These are phyloP conservation scores for Xerocomus nothofagi DNA, from an alignment of 1,284 basidiomycete genomes.

Conservation along the genomic window DNA sequence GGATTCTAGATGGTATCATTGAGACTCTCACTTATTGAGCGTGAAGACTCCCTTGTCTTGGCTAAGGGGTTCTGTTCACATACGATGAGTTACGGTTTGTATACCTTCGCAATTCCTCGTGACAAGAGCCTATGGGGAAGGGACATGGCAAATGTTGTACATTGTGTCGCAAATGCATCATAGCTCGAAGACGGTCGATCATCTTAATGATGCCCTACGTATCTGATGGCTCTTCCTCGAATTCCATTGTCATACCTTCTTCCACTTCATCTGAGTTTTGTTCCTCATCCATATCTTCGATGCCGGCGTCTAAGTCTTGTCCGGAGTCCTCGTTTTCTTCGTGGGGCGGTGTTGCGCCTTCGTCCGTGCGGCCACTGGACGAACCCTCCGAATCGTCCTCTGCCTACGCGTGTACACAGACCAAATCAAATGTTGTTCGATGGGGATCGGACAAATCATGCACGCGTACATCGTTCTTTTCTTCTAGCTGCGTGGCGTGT, in stretches of 20 bases:
- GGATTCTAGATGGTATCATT: slow-evolving; percentile 80
- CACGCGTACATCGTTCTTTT: slow-evolving; percentile 74
- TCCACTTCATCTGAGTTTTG: slow-evolving; percentile 31
- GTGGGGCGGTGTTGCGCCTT: slow-evolving; percentile 46
- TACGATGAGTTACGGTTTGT: not conserved
- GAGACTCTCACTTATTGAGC: slow-evolving; percentile 79
- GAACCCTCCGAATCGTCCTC: slow-evolving; percentile 44
- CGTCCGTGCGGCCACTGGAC: slow-evolving; percentile 39
- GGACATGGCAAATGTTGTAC: not conserved
- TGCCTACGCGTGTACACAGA: slow-evolving; percentile 34
- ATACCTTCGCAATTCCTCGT: slow-evolving; percentile 5
- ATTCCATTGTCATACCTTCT: slow-evolving; percentile 29
- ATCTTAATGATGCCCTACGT: slow-evolving; percentile 4
- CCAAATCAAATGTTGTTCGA: slow-evolving; percentile 1
- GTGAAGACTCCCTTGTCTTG: not conserved
- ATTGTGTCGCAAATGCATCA: not conserved
- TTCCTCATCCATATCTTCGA: slow-evolving; percentile 72
- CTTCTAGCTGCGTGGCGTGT: slow-evolving; percentile 70
- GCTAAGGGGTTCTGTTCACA: not conserved
- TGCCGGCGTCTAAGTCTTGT: slow-evolving; percentile 65
- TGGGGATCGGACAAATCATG: not conserved
- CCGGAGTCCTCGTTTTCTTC: slow-evolving; percentile 58
- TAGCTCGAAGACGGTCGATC: not conserved
- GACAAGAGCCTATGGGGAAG: not conserved
- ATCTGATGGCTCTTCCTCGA: slow-evolving; percentile 33